These are phyloP conservation scores for Hypoxylon sp. DNA, from an alignment of 2,329 filamentous ascomycete species.

Conservation along the genomic window DNA sequence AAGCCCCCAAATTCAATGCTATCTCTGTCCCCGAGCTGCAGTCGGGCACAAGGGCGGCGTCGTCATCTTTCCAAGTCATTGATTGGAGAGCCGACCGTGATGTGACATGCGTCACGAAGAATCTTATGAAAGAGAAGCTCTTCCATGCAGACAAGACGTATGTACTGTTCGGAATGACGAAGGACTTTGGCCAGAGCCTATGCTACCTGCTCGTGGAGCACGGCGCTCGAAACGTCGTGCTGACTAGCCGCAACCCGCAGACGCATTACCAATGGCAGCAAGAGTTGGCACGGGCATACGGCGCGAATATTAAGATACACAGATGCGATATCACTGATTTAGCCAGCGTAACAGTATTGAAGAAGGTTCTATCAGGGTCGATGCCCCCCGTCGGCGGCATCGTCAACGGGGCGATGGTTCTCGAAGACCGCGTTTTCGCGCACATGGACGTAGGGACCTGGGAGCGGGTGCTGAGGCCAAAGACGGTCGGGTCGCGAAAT, in stretches of 20 bases:
- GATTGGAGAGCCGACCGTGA: slow-evolving; percentile 56
- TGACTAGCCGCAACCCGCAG: slow-evolving; percentile 56
- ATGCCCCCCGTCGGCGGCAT: slow-evolving; percentile 55
- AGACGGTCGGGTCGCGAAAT: slow-evolving; percentile 56
- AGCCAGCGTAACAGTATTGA: slow-evolving; percentile 49
- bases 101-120: slow-evolving; percentile 44
- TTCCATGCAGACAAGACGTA: slow-evolving; percentile 55
- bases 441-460: slow-evolving; percentile 56
- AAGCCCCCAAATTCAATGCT: slow-evolving; percentile 17
- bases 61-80: slow-evolving; percentile 51
- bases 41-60: background rate
- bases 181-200: slow-evolving; percentile 61
- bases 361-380: slow-evolving; percentile 30
- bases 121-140: slow-evolving; percentile 43
- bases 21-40: slow-evolving; percentile 49
- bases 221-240: slow-evolving; percentile 56
- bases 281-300: slow-evolving; percentile 46
- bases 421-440: slow-evolving; percentile 58
- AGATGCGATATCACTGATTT: slow-evolving; percentile 48
- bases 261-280: slow-evolving; percentile 50
- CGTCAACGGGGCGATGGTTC: slow-evolving; percentile 61
- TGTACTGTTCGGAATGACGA: slow-evolving; percentile 57
- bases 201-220: slow-evolving; percentile 54
- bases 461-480: slow-evolving; percentile 56
- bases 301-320: slow-evolving; percentile 45